Conservation (phyloP, 176 grass and related monocot genomes). For the Rhipidocladum racemiflorum region DNA sequence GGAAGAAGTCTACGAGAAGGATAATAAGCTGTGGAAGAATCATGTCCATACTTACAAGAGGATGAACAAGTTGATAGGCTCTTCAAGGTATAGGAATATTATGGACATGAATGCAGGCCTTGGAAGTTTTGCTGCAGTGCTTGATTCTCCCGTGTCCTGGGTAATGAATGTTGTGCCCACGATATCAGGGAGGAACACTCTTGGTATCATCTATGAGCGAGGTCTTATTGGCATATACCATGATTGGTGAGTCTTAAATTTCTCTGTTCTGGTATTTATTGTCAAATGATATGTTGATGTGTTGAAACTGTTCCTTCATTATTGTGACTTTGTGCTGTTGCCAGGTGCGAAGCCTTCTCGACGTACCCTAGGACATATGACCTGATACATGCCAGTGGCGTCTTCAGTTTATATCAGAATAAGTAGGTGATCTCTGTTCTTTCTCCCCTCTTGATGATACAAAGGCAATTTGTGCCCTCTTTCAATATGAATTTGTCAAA, state of each 20-base stretch:
- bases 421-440: constrained; percentile 49
- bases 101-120: constrained; percentile 97
- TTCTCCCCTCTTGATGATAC: not conserved
- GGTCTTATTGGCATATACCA: constrained; percentile 91
- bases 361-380: constrained; percentile 91
- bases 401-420: constrained; percentile 78
- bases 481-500: not conserved
- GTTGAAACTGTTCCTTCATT: constrained; percentile 24
- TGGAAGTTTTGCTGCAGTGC: constrained; percentile 72
- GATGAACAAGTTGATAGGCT: constrained; percentile 51
- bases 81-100: constrained; percentile 48
- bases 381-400: constrained; percentile 70
- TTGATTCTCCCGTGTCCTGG: constrained; percentile 61
- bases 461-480: not conserved
- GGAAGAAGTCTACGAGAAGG: constrained; percentile 52
- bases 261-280: not conserved
- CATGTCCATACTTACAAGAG: constrained; percentile 73
- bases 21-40: constrained; percentile 73
- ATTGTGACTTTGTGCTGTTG: constrained; percentile 7
- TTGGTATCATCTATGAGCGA: constrained; percentile 79
- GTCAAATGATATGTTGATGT: not conserved
- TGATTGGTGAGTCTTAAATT: constrained; percentile 63
- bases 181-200: constrained; percentile 48
- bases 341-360: constrained; percentile 84
- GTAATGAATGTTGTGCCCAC: constrained; percentile 91